A percentile compares a stretch with the other conserved stretches of the same genome.
Conservation (phyloP, 306 rosid species). For the Cyclanthera cordifolia region DNA sequence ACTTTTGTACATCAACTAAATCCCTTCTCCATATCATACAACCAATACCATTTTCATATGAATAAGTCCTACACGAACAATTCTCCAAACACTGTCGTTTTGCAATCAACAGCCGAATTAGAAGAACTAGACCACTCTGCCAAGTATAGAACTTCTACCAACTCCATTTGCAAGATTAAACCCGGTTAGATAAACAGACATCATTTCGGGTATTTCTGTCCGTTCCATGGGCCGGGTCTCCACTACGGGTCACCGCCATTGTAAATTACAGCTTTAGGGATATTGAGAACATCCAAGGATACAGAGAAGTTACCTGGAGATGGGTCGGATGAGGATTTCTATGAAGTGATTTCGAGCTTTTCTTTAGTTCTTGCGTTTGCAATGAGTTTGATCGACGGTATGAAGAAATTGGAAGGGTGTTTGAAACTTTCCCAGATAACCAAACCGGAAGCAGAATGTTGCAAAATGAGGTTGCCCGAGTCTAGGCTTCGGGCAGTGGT, state of each 20-base stretch:
- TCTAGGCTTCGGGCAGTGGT: slow-evolving; percentile 16
- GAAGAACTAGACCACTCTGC: background rate
- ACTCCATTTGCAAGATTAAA: slow-evolving; percentile 14
- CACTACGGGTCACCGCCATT: slow-evolving; percentile 11
- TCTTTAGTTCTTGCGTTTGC: slow-evolving; percentile 3
- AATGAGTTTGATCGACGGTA: slow-evolving; percentile 14
- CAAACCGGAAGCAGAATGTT: background rate
- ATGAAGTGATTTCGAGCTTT: slow-evolving; percentile 2
- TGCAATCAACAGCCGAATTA: slow-evolving; percentile 13
- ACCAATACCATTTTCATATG: slow-evolving; percentile 25
- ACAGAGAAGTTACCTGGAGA: background rate
- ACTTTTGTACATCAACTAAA: slow-evolving; percentile 24
- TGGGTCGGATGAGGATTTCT: background rate
- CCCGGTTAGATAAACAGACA: slow-evolving; percentile 20
- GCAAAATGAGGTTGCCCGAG: slow-evolving; percentile 28
- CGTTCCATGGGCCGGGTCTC: slow-evolving; percentile 41
- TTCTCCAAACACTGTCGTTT: slow-evolving; percentile 18
- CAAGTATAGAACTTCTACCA: slow-evolving; percentile 24
- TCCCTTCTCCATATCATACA: slow-evolving; percentile 33
- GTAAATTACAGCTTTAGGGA: slow-evolving; percentile 20
- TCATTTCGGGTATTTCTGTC: slow-evolving; percentile 21
- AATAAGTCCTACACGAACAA: slow-evolving; percentile 42
- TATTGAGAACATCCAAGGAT: background rate
- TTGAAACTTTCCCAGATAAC: slow-evolving; percentile 32
- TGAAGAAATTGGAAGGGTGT: slow-evolving; percentile 17